Evolutionary conservation across 176 grass and related monocot genomes (phyloP).

Genomic region (Triticum monococcum): DNA sequence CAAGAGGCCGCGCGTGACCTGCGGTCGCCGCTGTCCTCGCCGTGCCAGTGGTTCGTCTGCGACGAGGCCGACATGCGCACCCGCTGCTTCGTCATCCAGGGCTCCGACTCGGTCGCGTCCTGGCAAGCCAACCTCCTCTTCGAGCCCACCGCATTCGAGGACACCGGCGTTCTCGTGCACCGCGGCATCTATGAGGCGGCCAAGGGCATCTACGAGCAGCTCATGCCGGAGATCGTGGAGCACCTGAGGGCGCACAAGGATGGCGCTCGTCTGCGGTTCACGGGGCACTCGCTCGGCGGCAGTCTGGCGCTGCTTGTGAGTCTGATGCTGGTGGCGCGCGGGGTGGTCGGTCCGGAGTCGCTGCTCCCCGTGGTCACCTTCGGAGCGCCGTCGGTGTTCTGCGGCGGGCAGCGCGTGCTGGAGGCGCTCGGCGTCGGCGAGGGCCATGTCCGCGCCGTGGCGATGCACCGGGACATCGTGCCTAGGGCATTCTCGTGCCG

Average conservation of each 20-base stretch:
- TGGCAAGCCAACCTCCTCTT: conserved; percentile 99
- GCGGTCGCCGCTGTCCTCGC: conserved; percentile 76
- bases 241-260: conserved; percentile 42
- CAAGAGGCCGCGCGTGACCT: conserved; percentile 91
- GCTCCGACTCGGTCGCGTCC: conserved; percentile 90
- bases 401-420: conserved; percentile 67
- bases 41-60: conserved; percentile 97
- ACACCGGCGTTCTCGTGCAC: conserved; percentile 79
- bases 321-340: conserved; percentile 81
- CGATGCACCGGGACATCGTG: conserved; percentile 96
- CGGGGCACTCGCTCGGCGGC: conserved; percentile 97
- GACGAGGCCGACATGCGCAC: conserved; percentile 65
- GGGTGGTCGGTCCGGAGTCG: conserved; percentile 33
- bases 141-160: conserved; percentile 88
- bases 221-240: conserved; percentile 59
- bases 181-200: conserved; percentile 97
- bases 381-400: conserved; percentile 92
- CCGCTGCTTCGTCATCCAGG: conserved; percentile 91
- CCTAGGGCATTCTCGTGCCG: conserved; percentile 93
- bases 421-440: conserved; percentile 71
- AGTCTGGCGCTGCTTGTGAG: conserved; percentile 81
- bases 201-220: conserved; percentile 91
- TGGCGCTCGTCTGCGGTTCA: conserved; percentile 53
- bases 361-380: conserved; percentile 82
- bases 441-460: conserved; percentile 61